Percentiles rank a stretch among this genome's conserved stretches.
phyloP scores from a whole-genome alignment of 2,329 filamentous ascomycete species.

The Magnaporthiopsis poae region DNA sequence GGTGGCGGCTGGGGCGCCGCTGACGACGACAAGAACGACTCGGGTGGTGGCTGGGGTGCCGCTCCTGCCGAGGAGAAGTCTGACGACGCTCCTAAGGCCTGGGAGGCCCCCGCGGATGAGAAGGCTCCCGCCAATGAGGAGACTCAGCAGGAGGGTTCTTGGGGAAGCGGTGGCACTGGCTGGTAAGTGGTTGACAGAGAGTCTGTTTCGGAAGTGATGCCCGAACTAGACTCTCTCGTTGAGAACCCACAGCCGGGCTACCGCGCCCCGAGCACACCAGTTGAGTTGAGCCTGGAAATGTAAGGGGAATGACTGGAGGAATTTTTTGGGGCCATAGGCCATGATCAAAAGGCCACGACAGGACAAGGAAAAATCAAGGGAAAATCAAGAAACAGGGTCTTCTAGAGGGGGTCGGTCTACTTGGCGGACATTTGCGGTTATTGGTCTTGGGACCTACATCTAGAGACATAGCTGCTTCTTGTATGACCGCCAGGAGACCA shows the following conservation, averaged over 20 bases:
- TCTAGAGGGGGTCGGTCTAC: neutral
- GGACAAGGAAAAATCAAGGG: no score
- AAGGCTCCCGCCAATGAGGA: neutral
- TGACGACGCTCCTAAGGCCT: neutral
- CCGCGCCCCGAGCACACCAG: no score
- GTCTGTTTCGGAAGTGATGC: neutral
- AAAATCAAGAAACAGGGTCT: neutral
- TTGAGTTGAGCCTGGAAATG: neutral
- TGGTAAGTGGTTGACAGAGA: neutral
- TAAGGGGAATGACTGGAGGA: neutral
- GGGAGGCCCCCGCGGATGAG: neutral
- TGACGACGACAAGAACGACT: neutral
- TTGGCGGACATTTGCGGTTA: neutral
- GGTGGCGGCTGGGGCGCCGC: conserved; percentile 19
- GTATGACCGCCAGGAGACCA: neutral
- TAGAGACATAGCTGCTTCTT: neutral
- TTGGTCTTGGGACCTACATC: neutral
- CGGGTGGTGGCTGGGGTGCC: neutral
- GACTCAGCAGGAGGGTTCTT: neutral
- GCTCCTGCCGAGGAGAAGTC: neutral
- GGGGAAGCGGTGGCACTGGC: neutral
- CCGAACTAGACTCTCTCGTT: neutral
- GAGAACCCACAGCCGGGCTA: neutral
- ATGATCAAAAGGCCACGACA: no score
- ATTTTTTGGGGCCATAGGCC: no score